phyloP scores from a whole-genome alignment of 768 basidiomycete genomes.

The Russula dissimulans region DNA sequence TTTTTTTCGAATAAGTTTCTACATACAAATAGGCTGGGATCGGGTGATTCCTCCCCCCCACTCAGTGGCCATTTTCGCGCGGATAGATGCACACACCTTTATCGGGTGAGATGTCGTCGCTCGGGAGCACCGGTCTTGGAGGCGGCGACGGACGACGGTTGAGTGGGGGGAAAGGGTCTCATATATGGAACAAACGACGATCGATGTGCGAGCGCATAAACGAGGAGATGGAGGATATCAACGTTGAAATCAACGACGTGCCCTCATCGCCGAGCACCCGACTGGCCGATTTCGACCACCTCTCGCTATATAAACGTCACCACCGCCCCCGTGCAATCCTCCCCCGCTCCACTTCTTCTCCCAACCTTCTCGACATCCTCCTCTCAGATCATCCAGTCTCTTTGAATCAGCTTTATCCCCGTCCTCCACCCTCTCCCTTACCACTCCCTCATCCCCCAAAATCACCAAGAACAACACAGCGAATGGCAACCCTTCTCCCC shows the following conservation, averaged over 20 bases:
- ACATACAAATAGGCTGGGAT: constrained; percentile 6
- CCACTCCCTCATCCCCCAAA: background rate
- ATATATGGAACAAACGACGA: constrained; percentile 13
- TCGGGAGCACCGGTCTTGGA: background rate
- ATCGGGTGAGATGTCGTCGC: background rate
- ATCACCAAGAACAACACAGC: background rate
- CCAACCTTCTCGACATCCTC: constrained; percentile 18
- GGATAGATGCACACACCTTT: constrained; percentile 15
- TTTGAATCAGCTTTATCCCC: constrained; percentile 20
- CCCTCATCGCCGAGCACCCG: constrained; percentile 3
- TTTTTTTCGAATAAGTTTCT: background rate
- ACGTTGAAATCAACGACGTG: background rate
- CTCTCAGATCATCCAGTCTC: constrained; percentile 11
- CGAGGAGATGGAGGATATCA: constrained; percentile 16
- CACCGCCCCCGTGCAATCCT: constrained; percentile 12
- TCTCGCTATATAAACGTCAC: constrained; percentile 21
- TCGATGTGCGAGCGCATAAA: constrained; percentile 18
- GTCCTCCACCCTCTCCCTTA: constrained; percentile 23
- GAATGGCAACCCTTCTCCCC: constrained; percentile 43
- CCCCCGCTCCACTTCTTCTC: constrained; percentile 14
- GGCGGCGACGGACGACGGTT: background rate
- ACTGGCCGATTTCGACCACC: background rate
- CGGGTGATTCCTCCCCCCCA: background rate
- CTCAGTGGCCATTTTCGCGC: background rate
- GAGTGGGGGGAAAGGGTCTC: constrained; percentile 7